Percentiles rank a stretch among this genome's conserved stretches.
Conservation (phyloP, 805 yeast species). For the Ogataea pignaliae region DNA sequence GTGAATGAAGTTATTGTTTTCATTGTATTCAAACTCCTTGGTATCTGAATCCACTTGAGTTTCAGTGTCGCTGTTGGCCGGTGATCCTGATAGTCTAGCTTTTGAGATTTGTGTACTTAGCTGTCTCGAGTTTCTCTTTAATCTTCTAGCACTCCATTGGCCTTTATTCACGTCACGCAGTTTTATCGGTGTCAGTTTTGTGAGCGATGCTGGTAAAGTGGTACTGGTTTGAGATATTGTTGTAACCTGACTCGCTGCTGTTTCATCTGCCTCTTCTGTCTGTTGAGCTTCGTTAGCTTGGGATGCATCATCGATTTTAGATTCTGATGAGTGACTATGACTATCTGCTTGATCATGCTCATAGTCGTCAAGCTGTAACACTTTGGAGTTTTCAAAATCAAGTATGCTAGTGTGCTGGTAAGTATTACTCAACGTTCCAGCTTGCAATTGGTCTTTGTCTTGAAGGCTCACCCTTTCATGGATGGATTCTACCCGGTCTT, state of each 20-base stretch:
- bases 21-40: conserved; percentile 2
- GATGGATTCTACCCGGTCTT: too few relatives aligned
- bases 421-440: too few relatives aligned
- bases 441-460: too few relatives aligned
- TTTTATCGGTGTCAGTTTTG: conserved; percentile 8
- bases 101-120: conserved; percentile 12
- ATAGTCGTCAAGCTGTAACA: conserved; percentile 3
- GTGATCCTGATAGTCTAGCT: conserved; percentile 18
- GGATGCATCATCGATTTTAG: background rate
- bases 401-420: background rate
- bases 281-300: too few relatives aligned
- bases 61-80: conserved; percentile 8
- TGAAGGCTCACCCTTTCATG: too few relatives aligned
- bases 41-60: conserved; percentile 1
- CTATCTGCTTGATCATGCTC: too few relatives aligned
- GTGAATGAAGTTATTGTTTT: background rate
- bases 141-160: conserved; percentile 13
- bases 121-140: conserved; percentile 14
- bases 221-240: background rate
- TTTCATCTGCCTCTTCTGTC: background rate
- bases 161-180: conserved; percentile 6
- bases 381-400: conserved; percentile 6
- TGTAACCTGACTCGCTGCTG: too few relatives aligned
- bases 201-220: background rate
- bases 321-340: background rate